Evolutionary conservation across 2,329 filamentous ascomycete genomes (phyloP).

Genomic region (Bimuria novae-zelandiae): DNA sequence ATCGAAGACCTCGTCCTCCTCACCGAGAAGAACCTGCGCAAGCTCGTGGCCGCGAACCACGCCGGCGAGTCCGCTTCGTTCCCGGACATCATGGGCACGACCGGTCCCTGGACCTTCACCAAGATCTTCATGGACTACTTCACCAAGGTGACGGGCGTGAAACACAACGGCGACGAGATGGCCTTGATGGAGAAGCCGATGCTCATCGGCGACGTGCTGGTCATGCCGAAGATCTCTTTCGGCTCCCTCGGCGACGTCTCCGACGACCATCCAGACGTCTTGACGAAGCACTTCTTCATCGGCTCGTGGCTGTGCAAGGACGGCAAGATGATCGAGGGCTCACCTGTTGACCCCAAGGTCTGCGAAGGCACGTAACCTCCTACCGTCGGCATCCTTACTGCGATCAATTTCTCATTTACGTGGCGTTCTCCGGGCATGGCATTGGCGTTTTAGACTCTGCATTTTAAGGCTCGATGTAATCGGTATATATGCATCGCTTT

Average conservation of each 20-base stretch:
- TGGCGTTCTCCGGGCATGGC: slow-evolving; percentile 1
- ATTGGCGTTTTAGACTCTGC: not conserved
- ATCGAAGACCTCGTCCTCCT: slow-evolving; percentile 7
- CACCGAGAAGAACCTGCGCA: slow-evolving; percentile 7
- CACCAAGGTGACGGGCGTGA: slow-evolving; percentile 1
- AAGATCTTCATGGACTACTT: slow-evolving; percentile 12
- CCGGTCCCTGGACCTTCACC: slow-evolving; percentile 7
- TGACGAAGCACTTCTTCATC: slow-evolving; percentile 6
- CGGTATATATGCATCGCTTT: not conserved
- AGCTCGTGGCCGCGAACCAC: not conserved
- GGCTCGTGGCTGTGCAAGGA: slow-evolving; percentile 8
- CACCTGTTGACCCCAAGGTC: slow-evolving; percentile 5
- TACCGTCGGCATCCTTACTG: too few relatives aligned
- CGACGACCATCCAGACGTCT: not conserved
- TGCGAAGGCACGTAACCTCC: slow-evolving; percentile 1
- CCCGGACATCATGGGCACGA: slow-evolving; percentile 8
- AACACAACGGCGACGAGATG: slow-evolving; percentile 7
- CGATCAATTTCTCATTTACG: not conserved
- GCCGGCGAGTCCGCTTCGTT: not conserved
- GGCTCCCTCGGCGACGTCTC: slow-evolving; percentile 3
- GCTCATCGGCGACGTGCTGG: slow-evolving; percentile 7
- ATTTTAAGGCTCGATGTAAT: not conserved
- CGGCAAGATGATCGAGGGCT: slow-evolving; percentile 9
- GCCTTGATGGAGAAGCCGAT: slow-evolving; percentile 2
- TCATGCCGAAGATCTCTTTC: slow-evolving; percentile 6